Conservation (phyloP, 148 eudicot species). For the Amaranthus hypochondriacus region DNA sequence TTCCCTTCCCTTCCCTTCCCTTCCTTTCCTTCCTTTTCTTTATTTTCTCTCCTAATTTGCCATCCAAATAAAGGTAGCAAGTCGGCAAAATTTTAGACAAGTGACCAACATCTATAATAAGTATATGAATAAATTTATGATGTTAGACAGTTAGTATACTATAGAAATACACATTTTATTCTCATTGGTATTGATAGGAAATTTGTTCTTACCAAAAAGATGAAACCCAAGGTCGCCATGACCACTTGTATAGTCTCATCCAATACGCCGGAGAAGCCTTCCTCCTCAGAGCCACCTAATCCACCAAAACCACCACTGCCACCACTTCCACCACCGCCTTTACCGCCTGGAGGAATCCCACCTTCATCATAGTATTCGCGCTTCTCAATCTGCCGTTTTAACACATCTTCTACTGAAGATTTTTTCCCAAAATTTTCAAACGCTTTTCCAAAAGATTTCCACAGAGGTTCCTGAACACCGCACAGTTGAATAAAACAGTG, state of each 20-base stretch:
- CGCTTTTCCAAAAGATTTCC: conserved; percentile 63
- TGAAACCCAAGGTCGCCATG: conserved; percentile 58
- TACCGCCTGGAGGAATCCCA: conserved; percentile 27
- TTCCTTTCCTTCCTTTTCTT: too few species aligned
- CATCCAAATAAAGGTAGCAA: too few species aligned
- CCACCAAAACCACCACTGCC: conserved; percentile 40
- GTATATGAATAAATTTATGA: neutral
- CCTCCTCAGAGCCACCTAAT: conserved; percentile 41
- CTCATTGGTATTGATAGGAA: neutral
- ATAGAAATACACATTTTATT: neutral
- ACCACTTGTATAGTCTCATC: conserved; percentile 60
- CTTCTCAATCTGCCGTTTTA: conserved; percentile 57
- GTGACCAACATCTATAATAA: neutral
- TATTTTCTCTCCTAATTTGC: too few species aligned
- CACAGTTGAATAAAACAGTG: conserved; percentile 11
- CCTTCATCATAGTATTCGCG: conserved; percentile 57
- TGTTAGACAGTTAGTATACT: neutral
- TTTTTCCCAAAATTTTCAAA: conserved; percentile 52
- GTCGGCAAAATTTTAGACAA: neutral
- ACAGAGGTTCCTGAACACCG: conserved; percentile 48
- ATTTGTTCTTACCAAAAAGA: conserved; percentile 52
- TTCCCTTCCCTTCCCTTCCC: too few species aligned
- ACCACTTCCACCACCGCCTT: conserved; percentile 32
- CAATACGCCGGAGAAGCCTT: conserved; percentile 33
- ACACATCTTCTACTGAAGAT: conserved; percentile 57